A percentile compares a stretch with the other conserved stretches of the same genome.
These are phyloP conservation scores for Phytopythium helicoides DNA, from an alignment of 352 stramenopile genomes.

Conservation along the genomic window DNA sequence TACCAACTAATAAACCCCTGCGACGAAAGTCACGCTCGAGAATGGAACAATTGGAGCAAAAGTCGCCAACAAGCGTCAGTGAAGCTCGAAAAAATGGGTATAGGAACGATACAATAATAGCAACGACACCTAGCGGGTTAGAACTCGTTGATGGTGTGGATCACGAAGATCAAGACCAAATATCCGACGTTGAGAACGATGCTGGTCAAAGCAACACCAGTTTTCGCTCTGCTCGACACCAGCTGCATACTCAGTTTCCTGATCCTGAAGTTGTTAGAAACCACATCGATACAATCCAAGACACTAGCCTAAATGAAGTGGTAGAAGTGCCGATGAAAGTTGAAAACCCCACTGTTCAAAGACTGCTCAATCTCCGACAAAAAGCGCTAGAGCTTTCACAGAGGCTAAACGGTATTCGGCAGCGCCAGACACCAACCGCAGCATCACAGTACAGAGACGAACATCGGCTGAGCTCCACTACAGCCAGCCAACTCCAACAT, in stretches of 20 bases:
- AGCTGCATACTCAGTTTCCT: too few relatives aligned
- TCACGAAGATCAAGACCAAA: neutral
- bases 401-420: conserved; percentile 16
- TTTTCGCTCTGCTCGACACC: too few relatives aligned
- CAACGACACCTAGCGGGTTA: neutral
- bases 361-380: conserved; percentile 21
- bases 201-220: neutral
- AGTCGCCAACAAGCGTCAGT: too few relatives aligned
- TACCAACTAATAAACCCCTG: neutral
- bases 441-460: neutral
- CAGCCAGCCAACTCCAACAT: too few relatives aligned
- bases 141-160: too few relatives aligned
- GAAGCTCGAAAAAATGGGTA: too few relatives aligned
- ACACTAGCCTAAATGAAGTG: neutral
- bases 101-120: too few relatives aligned
- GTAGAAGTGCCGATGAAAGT: neutral
- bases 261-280: too few relatives aligned
- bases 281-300: too few relatives aligned
- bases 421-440: neutral
- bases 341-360: conserved; percentile 11
- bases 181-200: conserved; percentile 7
- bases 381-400: conserved; percentile 19
- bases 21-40: too few relatives aligned
- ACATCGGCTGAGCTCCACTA: too few relatives aligned
- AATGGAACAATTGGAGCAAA: too few relatives aligned